Base-by-base conservation (phyloP, 2,329 filamentous ascomycete genomes). In the Albophoma yamanashiensis region DNA sequence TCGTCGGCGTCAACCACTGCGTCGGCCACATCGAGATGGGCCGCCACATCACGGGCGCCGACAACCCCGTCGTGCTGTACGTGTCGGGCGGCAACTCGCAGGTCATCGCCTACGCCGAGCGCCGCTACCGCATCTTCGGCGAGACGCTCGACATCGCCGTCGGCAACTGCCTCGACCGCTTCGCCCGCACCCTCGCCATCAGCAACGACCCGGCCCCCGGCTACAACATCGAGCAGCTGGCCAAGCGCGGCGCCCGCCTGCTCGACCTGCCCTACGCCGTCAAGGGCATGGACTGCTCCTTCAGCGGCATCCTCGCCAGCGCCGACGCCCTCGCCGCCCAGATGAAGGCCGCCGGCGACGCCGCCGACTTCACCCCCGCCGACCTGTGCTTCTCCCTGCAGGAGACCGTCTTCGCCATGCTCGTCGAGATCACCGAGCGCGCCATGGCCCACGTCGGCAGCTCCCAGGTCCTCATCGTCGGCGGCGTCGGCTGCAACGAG, bases 11-110 rank as follows among this genome's bases (percentile, higher is more conserved):
- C 34, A 99, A 99, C 76, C 94, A 99, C 76, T 99, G 94, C 74
- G 90, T 99, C 56, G 94, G 94, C 52, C 94, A 99, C 75, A 97
- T 99, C 69, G 94, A 99, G 78, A 99, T 99, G 94, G 94, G 94
- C 39, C 84, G 94, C 57, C 83, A 89, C 62, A 96, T 99, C 71
- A 97, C 94, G 5, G 89, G 91, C 61, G 92, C 94, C 20, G 78
- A 83, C 31, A 93, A 99, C 75, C 94, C 94, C 0, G 92, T 97
- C 42, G 94, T 99, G 56, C 80, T 99, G 45, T 99, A 99, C 75
- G 94, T 97, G 47, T 91, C 86, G 27, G 94, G 94, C 63, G 94
- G 94, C 61, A 99, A 99, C 78, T 96, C 93, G 17, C 93, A 99
- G 77, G 93, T 97, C 34, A 97, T 97, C 66, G 94, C 94, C 55